These are phyloP conservation scores for Diaporthe ampelina DNA, from an alignment of 2,329 filamentous ascomycete genomes.

Conservation along the genomic window DNA sequence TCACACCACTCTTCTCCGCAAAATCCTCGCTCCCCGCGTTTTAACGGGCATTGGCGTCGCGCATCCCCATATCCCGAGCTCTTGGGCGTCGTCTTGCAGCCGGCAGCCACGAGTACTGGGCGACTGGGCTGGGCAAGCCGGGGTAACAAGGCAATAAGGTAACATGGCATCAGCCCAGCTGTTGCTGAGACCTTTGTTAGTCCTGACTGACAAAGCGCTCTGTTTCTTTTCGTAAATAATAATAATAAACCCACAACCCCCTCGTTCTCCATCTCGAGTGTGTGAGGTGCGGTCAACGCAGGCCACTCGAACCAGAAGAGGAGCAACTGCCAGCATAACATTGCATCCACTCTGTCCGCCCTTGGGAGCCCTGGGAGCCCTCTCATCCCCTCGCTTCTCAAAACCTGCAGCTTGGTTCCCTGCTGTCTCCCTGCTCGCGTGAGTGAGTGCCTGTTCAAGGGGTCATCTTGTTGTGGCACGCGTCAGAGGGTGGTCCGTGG, in stretches of 20 bases:
- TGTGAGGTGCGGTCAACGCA: slow-evolving; percentile 18
- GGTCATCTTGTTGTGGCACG: slow-evolving; percentile 37
- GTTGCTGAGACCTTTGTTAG: neutral
- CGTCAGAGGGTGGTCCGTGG: slow-evolving; percentile 23
- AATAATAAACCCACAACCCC: neutral
- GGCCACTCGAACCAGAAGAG: slow-evolving; percentile 21
- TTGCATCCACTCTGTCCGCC: slow-evolving; percentile 22
- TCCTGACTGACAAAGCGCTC: neutral
- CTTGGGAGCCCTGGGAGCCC: neutral
- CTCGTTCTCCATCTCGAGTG: slow-evolving; percentile 4
- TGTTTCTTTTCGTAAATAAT: neutral
- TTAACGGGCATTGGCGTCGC: slow-evolving; percentile 30
- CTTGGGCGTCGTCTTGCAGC: neutral
- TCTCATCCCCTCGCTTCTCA: slow-evolving; percentile 26
- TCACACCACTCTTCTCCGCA: slow-evolving; percentile 33
- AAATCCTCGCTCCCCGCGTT: slow-evolving; percentile 33
- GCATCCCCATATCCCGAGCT: neutral
- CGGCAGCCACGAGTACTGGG: neutral
- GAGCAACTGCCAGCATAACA: slow-evolving; percentile 19
- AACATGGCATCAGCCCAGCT: neutral
- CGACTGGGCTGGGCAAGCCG: no score
- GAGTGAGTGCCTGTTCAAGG: slow-evolving; percentile 20
- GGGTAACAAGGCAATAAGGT: neutral
- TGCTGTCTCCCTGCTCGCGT: slow-evolving; percentile 16
- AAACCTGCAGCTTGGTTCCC: slow-evolving; percentile 29